Percentiles rank a stretch among this genome's conserved stretches.
These are phyloP conservation scores for Lactarius quietus DNA, from an alignment of 768 basidiomycete species.

Conservation along the genomic window DNA sequence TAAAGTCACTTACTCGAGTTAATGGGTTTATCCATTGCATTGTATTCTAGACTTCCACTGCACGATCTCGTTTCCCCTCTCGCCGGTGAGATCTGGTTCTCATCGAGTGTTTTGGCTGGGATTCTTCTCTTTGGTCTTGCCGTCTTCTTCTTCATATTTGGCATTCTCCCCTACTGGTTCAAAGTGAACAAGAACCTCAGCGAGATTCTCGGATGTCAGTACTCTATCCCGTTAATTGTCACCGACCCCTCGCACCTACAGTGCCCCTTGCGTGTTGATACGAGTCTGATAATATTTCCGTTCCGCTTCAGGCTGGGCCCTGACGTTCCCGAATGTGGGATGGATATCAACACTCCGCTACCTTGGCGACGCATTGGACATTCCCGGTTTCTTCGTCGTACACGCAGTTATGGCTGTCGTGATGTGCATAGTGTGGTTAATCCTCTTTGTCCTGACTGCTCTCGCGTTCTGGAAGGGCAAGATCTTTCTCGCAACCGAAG, in stretches of 20 bases:
- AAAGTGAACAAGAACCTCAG: conserved; percentile 45
- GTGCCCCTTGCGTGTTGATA: not conserved
- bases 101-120: conserved; percentile 37
- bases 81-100: conserved; percentile 47
- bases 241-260: not conserved
- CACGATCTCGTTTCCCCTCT: conserved; percentile 37
- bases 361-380: conserved; percentile 41
- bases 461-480: conserved; percentile 42
- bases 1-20: not conserved
- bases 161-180: conserved; percentile 46
- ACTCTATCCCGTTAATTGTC: not conserved
- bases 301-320: conserved; percentile 38
- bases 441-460: conserved; percentile 41
- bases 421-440: conserved; percentile 40
- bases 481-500: conserved; percentile 42
- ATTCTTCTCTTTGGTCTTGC: conserved; percentile 46
- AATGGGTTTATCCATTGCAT: not conserved
- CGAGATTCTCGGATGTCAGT: conserved; percentile 46
- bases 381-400: conserved; percentile 38
- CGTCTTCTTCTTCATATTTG: conserved; percentile 46
- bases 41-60: conserved; percentile 32
- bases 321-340: conserved; percentile 48
- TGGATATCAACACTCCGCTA: conserved; percentile 44
- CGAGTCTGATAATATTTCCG: not conserved
- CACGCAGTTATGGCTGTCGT: conserved; percentile 41